Evolutionary conservation across 2,329 filamentous ascomycete genomes (phyloP), one percentile per base, ranked within the genome.

Genomic region (Eutypa lata): DNA sequence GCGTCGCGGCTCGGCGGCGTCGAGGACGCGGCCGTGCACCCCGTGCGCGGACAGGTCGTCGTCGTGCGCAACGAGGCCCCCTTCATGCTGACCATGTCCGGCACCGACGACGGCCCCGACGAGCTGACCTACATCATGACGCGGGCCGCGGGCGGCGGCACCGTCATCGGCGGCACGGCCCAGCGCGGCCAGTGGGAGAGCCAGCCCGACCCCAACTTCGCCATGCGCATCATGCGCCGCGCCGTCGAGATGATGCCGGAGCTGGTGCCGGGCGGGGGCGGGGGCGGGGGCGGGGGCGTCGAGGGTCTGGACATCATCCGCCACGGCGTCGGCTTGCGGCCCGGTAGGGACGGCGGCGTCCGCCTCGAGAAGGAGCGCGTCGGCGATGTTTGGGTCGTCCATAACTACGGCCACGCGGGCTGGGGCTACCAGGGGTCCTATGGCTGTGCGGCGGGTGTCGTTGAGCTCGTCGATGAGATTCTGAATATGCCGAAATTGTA

Each of bases 111-210:
- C 62, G 86, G 82, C 2, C 74, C 77, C 0, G 85, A 87, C 33
- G 91, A 96, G 70, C 75, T 86, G 4, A 75, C 82, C 53, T 97
- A 97, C 68, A 79, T 89, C 47, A 96, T 97, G 91, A 85, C 84
- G 63, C 81, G 92, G 26, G 89, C 91, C 1, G 80, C 79, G 0
- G 82, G 82, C n/a, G 92, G 91, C 19, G 92, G 92, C 11, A 94
- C 90, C 0, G 79, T 96, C 42, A 75, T 96, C 2, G 92, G 91
- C n/a, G 92, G 92, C 2, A 93, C 87, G 46, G 89, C 95, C 63
- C 86, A 91, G 68, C 83, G 87, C 62, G 80, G 85, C 26, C 88
- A 86, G 64, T 96, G 90, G 90, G 89, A 94, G 60, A 81, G 84
- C 37, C 80, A 87, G 59, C 85, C 88, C 1, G 91, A 96, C 63